These are phyloP conservation scores for Cryphonectria naterciae DNA, from an alignment of 2,329 filamentous ascomycete species.

Conservation along the genomic window DNA sequence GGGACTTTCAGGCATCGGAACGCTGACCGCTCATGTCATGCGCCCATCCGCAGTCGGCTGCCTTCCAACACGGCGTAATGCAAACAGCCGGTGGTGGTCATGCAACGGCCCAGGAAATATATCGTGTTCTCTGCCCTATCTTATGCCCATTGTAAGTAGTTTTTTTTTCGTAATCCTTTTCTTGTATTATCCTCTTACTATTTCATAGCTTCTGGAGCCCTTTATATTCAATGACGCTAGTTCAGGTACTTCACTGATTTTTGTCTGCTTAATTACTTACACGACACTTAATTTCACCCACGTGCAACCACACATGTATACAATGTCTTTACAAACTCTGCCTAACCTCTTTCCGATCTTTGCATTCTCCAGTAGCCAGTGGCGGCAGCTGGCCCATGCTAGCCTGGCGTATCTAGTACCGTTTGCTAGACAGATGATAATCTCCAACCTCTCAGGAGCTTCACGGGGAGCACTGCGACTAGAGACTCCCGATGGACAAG, in stretches of 20 bases:
- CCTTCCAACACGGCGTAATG: not conserved
- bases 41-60: not conserved
- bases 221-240: not conserved
- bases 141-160: not conserved
- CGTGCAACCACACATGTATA: not conserved
- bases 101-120: not conserved
- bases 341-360: not conserved
- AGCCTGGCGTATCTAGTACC: slow-evolving; percentile 3
- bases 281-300: not conserved
- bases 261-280: not conserved
- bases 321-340: not conserved
- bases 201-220: not conserved
- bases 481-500: slow-evolving; percentile 1
- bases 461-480: slow-evolving; percentile 13
- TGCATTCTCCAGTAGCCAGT: not conserved
- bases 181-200: not conserved
- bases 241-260: no score
- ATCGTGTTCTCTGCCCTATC: not conserved
- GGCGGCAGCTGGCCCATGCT: not conserved
- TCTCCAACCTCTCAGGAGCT: slow-evolving; percentile 10
- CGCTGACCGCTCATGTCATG: not conserved
- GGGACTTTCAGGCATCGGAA: not conserved
- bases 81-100: not conserved
- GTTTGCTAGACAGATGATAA: slow-evolving; percentile 14
- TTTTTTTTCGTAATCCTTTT: not conserved